These are phyloP conservation scores for Colletotrichum plurivorum DNA, from an alignment of 2,329 filamentous ascomycete genomes.

Conservation along the genomic window DNA sequence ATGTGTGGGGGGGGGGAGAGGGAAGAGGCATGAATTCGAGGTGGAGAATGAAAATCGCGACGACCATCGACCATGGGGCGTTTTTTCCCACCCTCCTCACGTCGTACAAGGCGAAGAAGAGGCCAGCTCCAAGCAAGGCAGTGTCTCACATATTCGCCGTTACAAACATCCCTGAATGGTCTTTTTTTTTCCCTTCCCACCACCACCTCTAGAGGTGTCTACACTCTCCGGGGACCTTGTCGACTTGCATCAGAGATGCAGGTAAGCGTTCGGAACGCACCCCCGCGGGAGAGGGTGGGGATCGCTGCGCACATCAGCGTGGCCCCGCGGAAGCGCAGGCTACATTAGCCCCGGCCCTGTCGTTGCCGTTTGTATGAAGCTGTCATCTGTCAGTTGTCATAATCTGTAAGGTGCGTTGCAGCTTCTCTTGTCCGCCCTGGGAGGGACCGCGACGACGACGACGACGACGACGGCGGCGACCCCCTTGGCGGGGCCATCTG, in stretches of 20 bases:
- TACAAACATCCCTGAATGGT: slow-evolving; percentile 25
- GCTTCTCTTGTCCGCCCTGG: slow-evolving; percentile 1
- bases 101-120: slow-evolving; percentile 19
- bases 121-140: slow-evolving; percentile 20
- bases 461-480: no score
- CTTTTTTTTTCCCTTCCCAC: no score
- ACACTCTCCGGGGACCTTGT: slow-evolving; percentile 6
- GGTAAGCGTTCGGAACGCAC: slow-evolving; percentile 34
- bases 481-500: slow-evolving; percentile 19
- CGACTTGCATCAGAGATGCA: slow-evolving; percentile 24
- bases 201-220: no score
- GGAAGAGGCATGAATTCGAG: background rate
- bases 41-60: slow-evolving; percentile 1
- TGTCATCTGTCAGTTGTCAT: slow-evolving; percentile 41
- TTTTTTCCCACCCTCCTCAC: background rate
- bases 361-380: slow-evolving; percentile 33
- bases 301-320: slow-evolving; percentile 18
- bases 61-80: background rate
- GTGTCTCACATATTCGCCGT: slow-evolving; percentile 28
- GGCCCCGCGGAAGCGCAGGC: slow-evolving; percentile 15
- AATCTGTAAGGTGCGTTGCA: slow-evolving; percentile 30
- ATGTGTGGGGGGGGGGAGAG: slow-evolving; percentile 21
- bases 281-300: slow-evolving; percentile 27
- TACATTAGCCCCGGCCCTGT: slow-evolving; percentile 19
- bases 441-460: background rate